Base-by-base conservation (phyloP, 257 asterid genomes). In the Solanum lycopersicoides region DNA sequence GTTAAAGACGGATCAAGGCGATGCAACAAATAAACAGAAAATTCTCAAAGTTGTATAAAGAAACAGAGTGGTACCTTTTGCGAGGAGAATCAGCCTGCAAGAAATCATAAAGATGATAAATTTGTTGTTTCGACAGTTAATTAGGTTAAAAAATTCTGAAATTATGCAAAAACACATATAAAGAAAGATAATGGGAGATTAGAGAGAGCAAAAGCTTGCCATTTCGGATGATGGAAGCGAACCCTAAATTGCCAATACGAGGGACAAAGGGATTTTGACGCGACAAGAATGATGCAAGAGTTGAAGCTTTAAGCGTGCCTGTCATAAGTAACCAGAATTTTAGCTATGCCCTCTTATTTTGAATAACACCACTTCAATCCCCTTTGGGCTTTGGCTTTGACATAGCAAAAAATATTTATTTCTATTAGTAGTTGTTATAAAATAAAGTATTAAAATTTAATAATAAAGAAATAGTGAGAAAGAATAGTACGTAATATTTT, bases 51-150 rank as follows among this genome's bases (percentile, higher is more conserved):
- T 39, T 39, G 23, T 18, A 13, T 39, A 75, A 20, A 76, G 35
- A n/a, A 76, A 42, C 2, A n/a, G 37, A 76, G 30, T 25, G 23
- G 9, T 72, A 86, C 88, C 88, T 72, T 86, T 47, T 72, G 25
- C 73, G 88, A 21, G 88, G 83, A 72, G 88, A 86, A 86, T 86
- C 88, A 50, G 83, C 88, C 88, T 86, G 88, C 83, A 28, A 86
- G 63, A 5, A 69, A 68, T 66, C 59, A 28, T 21, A 53, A 25
- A 23, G 25, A 83, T 41, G 12, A 72, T 13, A 16, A 45, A 20
- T 69, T 79, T 45, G 63, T 42, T 42, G 37, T 69, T 68, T 32
- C 69, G 37, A 28, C 83, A 23, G 72, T 30, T 20, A 53, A 71
- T 53, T 71, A 85, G 23, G 83, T 32, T 23, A 21, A 71, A 42